Evolutionary conservation across 192 early-diverging fungal species (phyloP), one percentile per base, ranked within the genome.

Genomic region (Coemansia sp.): DNA sequence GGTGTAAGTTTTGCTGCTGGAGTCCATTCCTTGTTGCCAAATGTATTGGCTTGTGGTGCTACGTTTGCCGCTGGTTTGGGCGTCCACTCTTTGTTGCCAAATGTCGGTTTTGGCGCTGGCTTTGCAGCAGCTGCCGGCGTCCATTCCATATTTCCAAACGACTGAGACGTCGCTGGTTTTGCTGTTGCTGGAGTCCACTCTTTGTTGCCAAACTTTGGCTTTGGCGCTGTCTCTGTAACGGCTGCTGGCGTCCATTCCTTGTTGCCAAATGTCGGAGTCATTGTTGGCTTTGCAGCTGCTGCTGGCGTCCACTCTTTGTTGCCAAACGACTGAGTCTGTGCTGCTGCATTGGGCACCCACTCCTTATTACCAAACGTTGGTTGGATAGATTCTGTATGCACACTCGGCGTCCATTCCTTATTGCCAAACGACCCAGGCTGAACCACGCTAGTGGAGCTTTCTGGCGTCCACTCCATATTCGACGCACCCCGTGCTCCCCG

Each of bases 41-140:
- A 51, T 23, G 50, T 3, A 21, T 21, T 21, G 19, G 19, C 19
- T 21, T 21, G 19, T 21, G 19, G 19, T 21, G 19, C 19, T 21
- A 21, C 19, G 19, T 21, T 21, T 21, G 19, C 19, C 10, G 22
- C 50, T 11, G 17, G 65, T 21, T 27, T 55, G 2, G 75, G 69
- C n/a, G 69, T 68, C 75, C 74, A 76, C 38, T 64, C 65, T 58
- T 62, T 70, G 57, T 71, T 67, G 15, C 50, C 69, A 50, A 71
- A 71, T 41, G 63, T 23, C 51, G 56, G 57, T 5, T 2, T 10
- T 41, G 9, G 23, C 23, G 58, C 11, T 15, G 50, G 39, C 9
- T 41, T 14, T 1, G 2, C 29, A 15, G 21, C 27, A 2, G 50
- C 4, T 0, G 17, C 50, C 27, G 41, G 29, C 5, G 58, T 60